Percentiles rank a stretch among this genome's conserved stretches.
Conservation (phyloP, 2,329 filamentous ascomycete species). For the Geosmithia morbida region DNA sequence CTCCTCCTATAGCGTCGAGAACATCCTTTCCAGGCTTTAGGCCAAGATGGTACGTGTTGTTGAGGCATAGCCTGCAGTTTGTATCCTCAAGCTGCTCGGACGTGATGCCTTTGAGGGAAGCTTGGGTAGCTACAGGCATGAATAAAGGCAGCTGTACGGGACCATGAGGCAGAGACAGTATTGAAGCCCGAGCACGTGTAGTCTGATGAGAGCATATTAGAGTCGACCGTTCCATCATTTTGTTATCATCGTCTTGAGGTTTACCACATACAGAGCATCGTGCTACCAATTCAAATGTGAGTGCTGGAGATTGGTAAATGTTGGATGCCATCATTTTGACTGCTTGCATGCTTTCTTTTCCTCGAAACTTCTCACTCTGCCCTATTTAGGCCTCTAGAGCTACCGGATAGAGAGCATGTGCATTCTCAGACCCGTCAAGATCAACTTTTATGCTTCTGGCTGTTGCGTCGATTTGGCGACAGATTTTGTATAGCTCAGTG, state of each 20-base stretch:
- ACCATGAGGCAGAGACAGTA: constrained; percentile 80
- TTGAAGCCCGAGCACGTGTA: constrained; percentile 83
- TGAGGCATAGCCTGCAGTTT: constrained; percentile 79
- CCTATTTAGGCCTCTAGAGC: neutral
- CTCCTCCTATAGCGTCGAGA: constrained; percentile 75
- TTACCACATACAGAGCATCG: constrained; percentile 59
- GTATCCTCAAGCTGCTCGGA: constrained; percentile 84
- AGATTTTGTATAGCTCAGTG: neutral
- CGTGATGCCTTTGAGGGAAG: constrained; percentile 85
- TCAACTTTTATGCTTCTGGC: neutral
- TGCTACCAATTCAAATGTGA: constrained; percentile 65
- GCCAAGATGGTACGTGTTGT: constrained; percentile 96
- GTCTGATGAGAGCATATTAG: constrained; percentile 43
- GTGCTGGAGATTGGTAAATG: constrained; percentile 45
- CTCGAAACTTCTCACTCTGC: neutral
- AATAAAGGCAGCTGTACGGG: constrained; percentile 83
- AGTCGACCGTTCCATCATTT: neutral
- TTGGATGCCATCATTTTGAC: constrained; percentile 31
- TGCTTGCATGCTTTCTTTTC: constrained; percentile 11
- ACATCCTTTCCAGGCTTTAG: constrained; percentile 88
- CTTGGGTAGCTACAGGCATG: constrained; percentile 97
- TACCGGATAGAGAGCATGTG: constrained; percentile 3
- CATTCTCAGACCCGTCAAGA: neutral
- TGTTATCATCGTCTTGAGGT: neutral
- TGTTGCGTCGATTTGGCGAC: neutral